Evolutionary conservation across 148 eudicot species (phyloP), one percentile per base, ranked within the genome.

Genomic region (Rhododendron henanense): DNA sequence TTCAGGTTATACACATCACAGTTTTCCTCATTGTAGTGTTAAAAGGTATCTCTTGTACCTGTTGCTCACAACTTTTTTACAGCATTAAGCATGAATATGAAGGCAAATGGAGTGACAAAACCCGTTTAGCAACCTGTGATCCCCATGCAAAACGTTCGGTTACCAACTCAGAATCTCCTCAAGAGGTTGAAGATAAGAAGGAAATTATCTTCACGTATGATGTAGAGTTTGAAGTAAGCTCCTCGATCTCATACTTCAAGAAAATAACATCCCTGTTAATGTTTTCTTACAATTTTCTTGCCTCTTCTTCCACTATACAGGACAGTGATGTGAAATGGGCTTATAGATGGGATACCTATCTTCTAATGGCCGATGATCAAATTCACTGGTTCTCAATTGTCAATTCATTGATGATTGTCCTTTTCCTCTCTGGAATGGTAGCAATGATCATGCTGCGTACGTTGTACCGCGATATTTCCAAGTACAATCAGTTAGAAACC

Each of bases 331-430:
- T 92, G 74, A 90, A 90, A 80, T 92, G 93, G 93, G 92, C 93
- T 63, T 92, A 88, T 67, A 84, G 93, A 89, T 92, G 93, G 93
- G 93, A 92, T 85, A 89, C 91, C 25, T 92, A 92, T 83, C 93
- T 92, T 61, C 83, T 89, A 53, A 90, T 92, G 93, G 84, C 90
- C 7, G 92, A 92, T 85, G 93, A 92, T 87, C 93, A 92, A 85
- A 90, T 92, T 78, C 93, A 90, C 79, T 92, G 94, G 94, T 92
- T 90, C 87, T 92, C 94, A 23, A 90, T 92, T 18, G 94, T 90
- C 37, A 92, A 92, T 83, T 92, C 94, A n/a, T 89, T 92, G 84
- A 92, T 90, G 94, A 92, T 92, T 75, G 94, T 92, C 48, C 94
- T 92, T 74, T 92, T 92, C 91, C 91, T 92, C 33, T 92, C 94